Evolutionary conservation across 169 alveolate genomes (phyloP).

Genomic region (Plasmodium gonderi): DNA sequence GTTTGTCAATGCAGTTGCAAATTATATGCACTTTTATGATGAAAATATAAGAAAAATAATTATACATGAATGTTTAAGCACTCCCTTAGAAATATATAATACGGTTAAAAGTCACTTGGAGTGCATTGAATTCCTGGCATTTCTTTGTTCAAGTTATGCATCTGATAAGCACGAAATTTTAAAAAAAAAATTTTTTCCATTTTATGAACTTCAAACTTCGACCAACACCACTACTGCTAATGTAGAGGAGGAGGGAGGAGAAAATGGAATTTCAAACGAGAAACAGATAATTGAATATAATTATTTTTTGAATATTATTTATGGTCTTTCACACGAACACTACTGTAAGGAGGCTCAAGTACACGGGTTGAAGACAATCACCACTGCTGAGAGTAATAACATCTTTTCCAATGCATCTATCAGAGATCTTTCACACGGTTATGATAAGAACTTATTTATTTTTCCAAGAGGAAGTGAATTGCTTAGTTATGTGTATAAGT

Average conservation of each 20-base stretch:
- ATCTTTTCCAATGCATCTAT: too few species aligned
- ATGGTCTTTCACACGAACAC: slow-evolving; percentile 17
- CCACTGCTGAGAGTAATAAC: too few species aligned
- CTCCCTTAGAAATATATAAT: slow-evolving; percentile 33
- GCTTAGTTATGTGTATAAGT: slow-evolving; percentile 16
- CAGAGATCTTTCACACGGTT: not conserved
- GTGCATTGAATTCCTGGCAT: slow-evolving; percentile 21
- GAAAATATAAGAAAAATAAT: slow-evolving; percentile 7
- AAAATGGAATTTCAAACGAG: not conserved
- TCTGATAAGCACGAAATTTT: not conserved
- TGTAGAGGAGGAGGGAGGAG: too few species aligned
- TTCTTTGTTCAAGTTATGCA: slow-evolving; percentile 37
- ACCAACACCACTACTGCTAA: too few species aligned
- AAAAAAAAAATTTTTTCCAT: not conserved
- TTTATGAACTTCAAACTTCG: not conserved
- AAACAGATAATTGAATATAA: slow-evolving; percentile 16
- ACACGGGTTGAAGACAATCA: too few species aligned
- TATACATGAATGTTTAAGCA: not conserved
- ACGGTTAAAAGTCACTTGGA: slow-evolving; percentile 24
- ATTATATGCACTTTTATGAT: slow-evolving; percentile 13
- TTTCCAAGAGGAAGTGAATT: slow-evolving; percentile 66
- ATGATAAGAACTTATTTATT: not conserved
- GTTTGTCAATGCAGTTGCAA: slow-evolving; percentile 2
- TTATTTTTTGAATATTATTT: slow-evolving; percentile 19
- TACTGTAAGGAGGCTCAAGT: not conserved